Percentiles rank a stretch among this genome's conserved stretches.
Conservation (phyloP, 2,329 filamentous ascomycete species). For the Cladosporium colombiae region DNA sequence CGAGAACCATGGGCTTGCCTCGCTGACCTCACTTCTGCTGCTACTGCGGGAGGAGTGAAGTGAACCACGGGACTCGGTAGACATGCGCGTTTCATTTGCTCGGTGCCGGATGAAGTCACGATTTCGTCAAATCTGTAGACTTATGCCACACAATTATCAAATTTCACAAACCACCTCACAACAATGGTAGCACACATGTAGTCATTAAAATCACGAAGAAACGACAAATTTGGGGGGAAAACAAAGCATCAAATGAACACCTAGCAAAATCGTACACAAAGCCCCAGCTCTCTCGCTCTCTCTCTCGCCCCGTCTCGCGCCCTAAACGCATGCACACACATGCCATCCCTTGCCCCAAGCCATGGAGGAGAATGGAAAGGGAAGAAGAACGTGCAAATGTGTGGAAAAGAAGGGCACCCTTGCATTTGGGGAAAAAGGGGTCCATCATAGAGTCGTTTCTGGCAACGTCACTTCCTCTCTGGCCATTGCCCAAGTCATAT, state of each 20-base stretch:
- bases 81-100: not conserved
- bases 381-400: conserved; percentile 1
- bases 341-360: conserved; percentile 5
- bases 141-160: not conserved
- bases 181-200: not conserved
- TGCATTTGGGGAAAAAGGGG: conserved; percentile 11
- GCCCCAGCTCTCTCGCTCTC: conserved; percentile 11
- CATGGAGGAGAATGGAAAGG: not conserved
- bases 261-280: conserved; percentile 16
- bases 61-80: not conserved
- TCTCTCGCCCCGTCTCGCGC: not conserved
- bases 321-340: conserved; percentile 5
- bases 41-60: not conserved
- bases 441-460: conserved; percentile 6
- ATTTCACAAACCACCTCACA: not conserved
- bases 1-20: conserved; percentile 1
- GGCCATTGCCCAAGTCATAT: conserved; percentile 8
- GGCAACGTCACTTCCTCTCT: not conserved
- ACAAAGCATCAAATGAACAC: conserved; percentile 17
- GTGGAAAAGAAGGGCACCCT: conserved; percentile 12
- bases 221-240: not conserved
- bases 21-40: not conserved
- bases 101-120: not conserved
- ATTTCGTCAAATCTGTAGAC: not conserved
- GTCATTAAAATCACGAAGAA: not conserved